These are phyloP conservation scores for Pythium coloratum DNA, from an alignment of 352 stramenopile species.

Conservation along the genomic window DNA sequence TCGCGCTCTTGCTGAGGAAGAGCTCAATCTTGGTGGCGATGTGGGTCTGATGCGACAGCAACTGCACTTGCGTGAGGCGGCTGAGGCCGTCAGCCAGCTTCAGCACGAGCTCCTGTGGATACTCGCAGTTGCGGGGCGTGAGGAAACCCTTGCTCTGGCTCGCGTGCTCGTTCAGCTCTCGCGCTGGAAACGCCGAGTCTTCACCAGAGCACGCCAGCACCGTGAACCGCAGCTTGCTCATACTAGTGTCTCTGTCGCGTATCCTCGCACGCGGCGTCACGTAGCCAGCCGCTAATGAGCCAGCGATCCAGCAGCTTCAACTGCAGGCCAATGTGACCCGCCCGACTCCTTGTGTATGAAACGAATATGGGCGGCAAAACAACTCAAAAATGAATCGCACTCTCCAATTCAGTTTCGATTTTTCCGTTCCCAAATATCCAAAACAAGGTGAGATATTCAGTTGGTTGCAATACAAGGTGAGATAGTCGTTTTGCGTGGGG, in stretches of 20 bases:
- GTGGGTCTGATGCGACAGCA: constrained; percentile 92
- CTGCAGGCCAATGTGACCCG: not conserved
- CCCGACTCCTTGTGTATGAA: not conserved
- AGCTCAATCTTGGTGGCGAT: constrained; percentile 93
- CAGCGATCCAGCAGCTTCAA: not conserved
- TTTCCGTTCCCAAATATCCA: not conserved
- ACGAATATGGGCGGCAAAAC: not conserved
- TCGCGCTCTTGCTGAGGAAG: constrained; percentile 66
- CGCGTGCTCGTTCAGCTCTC: constrained; percentile 83
- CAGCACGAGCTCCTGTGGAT: constrained; percentile 92
- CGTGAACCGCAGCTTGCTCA: constrained; percentile 85
- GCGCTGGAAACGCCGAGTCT: constrained; percentile 80
- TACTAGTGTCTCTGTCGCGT: constrained; percentile 16
- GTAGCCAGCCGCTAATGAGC: not conserved
- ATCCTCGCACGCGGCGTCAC: not conserved
- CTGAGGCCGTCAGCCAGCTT: constrained; percentile 67
- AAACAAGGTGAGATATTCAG: not conserved
- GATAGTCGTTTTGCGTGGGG: not conserved
- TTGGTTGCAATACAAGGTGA: not conserved
- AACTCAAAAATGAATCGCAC: not conserved
- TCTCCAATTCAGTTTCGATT: not conserved
- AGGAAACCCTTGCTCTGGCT: constrained; percentile 63
- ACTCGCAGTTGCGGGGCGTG: constrained; percentile 91
- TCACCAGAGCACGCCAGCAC: constrained; percentile 88
- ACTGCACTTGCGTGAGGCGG: constrained; percentile 82